Evolutionary conservation across 2,329 filamentous ascomycete species (phyloP).

Genomic region (Cadophora sp.): DNA sequence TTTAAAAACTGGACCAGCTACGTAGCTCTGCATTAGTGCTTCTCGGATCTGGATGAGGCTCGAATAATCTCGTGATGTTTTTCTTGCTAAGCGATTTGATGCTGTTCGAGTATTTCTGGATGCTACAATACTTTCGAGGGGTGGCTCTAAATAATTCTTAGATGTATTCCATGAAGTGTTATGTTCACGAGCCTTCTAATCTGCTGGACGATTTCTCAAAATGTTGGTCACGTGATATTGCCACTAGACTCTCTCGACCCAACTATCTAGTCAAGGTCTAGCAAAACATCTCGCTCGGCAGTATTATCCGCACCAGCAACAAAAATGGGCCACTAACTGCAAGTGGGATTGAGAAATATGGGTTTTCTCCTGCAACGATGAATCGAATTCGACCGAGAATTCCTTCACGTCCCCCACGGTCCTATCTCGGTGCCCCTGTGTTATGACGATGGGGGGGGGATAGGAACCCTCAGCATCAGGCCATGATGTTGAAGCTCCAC

Average conservation of each 20-base stretch:
- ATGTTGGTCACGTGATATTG: background rate
- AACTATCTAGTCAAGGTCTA: background rate
- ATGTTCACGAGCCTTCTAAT: background rate
- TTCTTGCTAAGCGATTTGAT: too few species aligned
- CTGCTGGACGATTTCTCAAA: background rate
- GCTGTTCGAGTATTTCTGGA: too few species aligned
- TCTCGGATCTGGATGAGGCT: conserved; percentile 1
- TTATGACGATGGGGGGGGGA: conserved; percentile 33
- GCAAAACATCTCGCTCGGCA: conserved; percentile 8
- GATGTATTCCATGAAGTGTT: too few species aligned
- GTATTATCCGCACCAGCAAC: conserved; percentile 7
- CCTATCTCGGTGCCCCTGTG: conserved; percentile 31
- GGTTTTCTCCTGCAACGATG: conserved; percentile 17
- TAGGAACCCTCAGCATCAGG: conserved; percentile 18
- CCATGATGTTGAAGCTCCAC: conserved; percentile 20
- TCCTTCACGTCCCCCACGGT: conserved; percentile 25
- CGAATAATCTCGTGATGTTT: background rate
- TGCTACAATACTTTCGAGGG: too few species aligned
- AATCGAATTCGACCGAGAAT: conserved; percentile 27
- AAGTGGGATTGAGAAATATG: conserved; percentile 25
- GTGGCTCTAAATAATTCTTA: too few species aligned
- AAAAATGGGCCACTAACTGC: conserved; percentile 6
- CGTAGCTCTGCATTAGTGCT: conserved; percentile 13
- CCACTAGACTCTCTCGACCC: background rate
- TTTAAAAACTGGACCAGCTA: conserved; percentile 14